Evolutionary conservation across 768 basidiomycete species (phyloP).

Genomic region (Naganishia onofrii): DNA sequence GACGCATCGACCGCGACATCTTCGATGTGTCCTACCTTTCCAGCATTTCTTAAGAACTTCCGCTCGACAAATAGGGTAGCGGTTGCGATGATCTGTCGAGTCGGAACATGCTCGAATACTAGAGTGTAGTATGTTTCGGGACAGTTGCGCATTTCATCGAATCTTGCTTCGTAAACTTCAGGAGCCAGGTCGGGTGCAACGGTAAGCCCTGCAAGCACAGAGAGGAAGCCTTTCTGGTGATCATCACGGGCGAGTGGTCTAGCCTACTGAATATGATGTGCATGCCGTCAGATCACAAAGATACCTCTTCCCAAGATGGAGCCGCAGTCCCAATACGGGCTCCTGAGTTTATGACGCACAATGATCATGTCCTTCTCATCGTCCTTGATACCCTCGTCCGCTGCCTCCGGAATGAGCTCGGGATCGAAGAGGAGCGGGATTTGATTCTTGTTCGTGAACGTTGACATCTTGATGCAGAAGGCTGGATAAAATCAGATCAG

Average conservation of each 20-base stretch:
- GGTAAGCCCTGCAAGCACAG: constrained; percentile 72
- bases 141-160: constrained; percentile 40
- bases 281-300: not conserved
- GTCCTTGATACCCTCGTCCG: constrained; percentile 1
- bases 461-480: not conserved
- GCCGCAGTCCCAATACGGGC: not conserved
- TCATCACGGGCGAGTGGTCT: constrained; percentile 86
- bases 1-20: constrained; percentile 89
- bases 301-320: not conserved
- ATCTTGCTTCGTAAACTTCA: constrained; percentile 65
- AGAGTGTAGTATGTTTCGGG: constrained; percentile 72
- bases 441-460: not conserved
- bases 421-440: constrained; percentile 31
- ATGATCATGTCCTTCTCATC: not conserved
- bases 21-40: constrained; percentile 90
- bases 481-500: too few species aligned
- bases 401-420: constrained; percentile 18
- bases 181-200: constrained; percentile 67
- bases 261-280: constrained; percentile 32
- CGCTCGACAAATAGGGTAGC: constrained; percentile 85
- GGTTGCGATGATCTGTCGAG: constrained; percentile 76
- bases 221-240: constrained; percentile 74
- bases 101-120: constrained; percentile 72
- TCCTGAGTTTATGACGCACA: not conserved
- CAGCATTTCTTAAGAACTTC: constrained; percentile 86